These are phyloP conservation scores for Russula ochroleuca DNA, from an alignment of 768 basidiomycete species.

Conservation along the genomic window DNA sequence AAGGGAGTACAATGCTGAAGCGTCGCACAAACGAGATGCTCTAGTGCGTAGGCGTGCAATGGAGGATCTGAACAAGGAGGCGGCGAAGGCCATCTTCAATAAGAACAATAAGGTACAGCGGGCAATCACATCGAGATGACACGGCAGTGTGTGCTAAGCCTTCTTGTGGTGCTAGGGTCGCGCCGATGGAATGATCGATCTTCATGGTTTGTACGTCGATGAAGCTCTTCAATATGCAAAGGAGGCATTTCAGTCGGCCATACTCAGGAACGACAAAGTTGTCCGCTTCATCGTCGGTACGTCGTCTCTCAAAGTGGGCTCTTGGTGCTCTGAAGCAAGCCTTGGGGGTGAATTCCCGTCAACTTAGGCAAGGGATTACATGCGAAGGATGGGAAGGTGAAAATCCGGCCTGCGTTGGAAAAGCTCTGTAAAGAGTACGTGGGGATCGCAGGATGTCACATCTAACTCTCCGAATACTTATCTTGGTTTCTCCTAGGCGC, in stretches of 20 bases:
- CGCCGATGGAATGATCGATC: not conserved
- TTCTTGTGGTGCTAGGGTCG: not conserved
- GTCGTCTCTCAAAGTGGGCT: not conserved
- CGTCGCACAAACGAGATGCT: not conserved
- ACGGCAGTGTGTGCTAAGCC: not conserved
- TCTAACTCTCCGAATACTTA: not conserved
- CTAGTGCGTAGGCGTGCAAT: not conserved
- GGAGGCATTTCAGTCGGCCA: not conserved
- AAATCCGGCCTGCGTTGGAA: constrained; percentile 17
- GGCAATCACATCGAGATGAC: not conserved
- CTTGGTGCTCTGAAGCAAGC: not conserved
- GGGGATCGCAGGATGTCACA: not conserved
- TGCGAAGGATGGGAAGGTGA: constrained; percentile 2
- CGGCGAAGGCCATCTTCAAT: constrained; percentile 5
- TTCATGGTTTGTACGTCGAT: constrained; percentile 8
- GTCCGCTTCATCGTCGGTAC: constrained; percentile 23
- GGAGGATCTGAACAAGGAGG: constrained; percentile 4
- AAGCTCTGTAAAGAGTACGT: constrained; percentile 6
- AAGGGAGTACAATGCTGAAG: not conserved
- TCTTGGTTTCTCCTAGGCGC: not conserved
- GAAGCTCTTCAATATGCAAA: constrained; percentile 3
- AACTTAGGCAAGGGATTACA: constrained; percentile 11
- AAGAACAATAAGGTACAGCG: constrained; percentile 13
- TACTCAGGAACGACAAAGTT: not conserved
- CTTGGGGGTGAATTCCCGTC: not conserved